Base-by-base conservation (phyloP, 1,139 yeast genomes). In the Zygoascus hellenicus region DNA sequence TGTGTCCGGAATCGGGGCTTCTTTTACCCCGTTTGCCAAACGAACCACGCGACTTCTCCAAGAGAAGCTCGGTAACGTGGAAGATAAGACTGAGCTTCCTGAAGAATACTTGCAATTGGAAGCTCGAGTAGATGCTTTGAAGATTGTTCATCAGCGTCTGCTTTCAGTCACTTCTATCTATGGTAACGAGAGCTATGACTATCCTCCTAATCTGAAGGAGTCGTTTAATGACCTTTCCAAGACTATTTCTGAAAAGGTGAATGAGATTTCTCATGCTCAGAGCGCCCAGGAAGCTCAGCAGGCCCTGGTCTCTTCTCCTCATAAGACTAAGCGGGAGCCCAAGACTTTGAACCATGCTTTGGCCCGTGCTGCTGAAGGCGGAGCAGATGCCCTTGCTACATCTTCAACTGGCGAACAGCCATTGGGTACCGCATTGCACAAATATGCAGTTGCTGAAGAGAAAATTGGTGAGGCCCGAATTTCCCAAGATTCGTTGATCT, bases 291-390 rank as follows among this genome's bases (percentile, higher is more conserved):
- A 88, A 63, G 95, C 94, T 1, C 95, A 86, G 66, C 79, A 84
- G 15, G 87, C 88, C 19, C 69, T 87, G 51, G 70, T 83, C 39
- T 56, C 70, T 28, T 78, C 86, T 15, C 72, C 73, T 37, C 72
- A 76, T 38, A 17, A 29, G n/a, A 40, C 14, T 36, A 77, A 76
- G 41, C 77, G 77, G 54, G 86, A 84, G 43, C 95, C 95, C 56
- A 85, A 85, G 74, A 87, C 96, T 10, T 72, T 87, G 61, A 82
- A 83, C 67, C 94, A 85, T 63, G 95, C 96, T 3, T 72, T 87
- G 54, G 78, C 89, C 42, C 77, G 95, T 50, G 94, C 92, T 34
- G 77, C 95, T 10, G 63, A 84, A 66, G 54, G 75, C 65, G 58
- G 75, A 5, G 67, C 78, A 40, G 71, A 75, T 45, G 70, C 69